Base-by-base conservation (phyloP, 441 rosid species). In the Populus hybrid region DNA sequence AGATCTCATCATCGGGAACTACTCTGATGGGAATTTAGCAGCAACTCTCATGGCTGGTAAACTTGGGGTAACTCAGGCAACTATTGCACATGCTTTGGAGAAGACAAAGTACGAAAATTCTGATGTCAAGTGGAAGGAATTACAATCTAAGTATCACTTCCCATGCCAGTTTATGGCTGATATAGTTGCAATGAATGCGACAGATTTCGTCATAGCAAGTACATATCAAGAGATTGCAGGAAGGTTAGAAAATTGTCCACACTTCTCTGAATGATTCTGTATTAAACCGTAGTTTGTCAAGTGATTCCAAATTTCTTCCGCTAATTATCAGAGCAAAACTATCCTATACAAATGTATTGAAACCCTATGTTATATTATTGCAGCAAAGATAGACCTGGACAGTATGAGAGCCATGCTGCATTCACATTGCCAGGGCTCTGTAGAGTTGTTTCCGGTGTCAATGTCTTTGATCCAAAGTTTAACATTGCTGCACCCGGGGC, bases 191-290 rank as follows among this genome's bases (percentile, higher is more conserved):
- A 93, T 93, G 98, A 93, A 91, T 72, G 86, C 94, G 2, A 78
- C 95, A 0, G 98, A 94, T 85, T 91, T 94, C 85, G 81, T 94
- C 81, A 88, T 94, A 73, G 89, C 97, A 9, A 94, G 97, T 86
- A 93, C 97, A 64, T 93, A 84, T 80, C 98, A 94, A 81, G 98
- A 94, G 79, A 94, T 94, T 7, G 95, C 95, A 21, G 98, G 98
- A 84, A 91, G 93, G 98, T 92, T 75, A 76, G 77, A 61, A 71
- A 67, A 19, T 46, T 50, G 1, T 11, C 38, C 3, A 16, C 24
- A 16, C 11, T 11, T 65, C 42, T 42, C 61, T 53, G 61, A 53
- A 53, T 53, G n/a, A 24, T 75, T 34, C 59, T 18, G 4, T 30
- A 35, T 9, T 6, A 38, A 9, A 76, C 69, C 30, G 2, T 28